Evolutionary conservation across 202 grass and related monocot genomes (phyloP), one percentile per base, ranked within the genome.

Genomic region (Panicum hallii): DNA sequence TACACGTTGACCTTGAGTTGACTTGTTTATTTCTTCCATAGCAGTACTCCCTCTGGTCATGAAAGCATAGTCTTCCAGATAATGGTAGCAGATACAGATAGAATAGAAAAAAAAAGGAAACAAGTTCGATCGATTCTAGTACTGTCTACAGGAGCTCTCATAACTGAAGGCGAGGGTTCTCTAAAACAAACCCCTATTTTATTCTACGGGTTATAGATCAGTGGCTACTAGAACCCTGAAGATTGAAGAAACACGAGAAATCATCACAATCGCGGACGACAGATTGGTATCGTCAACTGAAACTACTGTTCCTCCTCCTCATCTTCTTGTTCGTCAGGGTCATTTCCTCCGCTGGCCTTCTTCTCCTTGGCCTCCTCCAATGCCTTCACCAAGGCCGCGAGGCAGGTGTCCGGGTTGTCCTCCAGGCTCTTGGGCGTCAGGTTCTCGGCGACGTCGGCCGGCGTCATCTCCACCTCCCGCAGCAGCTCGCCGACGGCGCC

Each of bases 401-500:
- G 83, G 82, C 83, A 93, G 30, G 80, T 17, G 41, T 48, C 80
- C 1, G 71, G 55, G 20, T 71, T 53, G 46, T 81, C 62, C 11
- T 80, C 75, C 0, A 70, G n/a, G 74, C 66, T 78, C 75, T 93
- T 95, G 17, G 64, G 67, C 81, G 90, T 95, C 23, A 95, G 70
- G 15, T 82, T 74, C 84, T 95, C 93, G 5, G 88, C 93, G 47
- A 95, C 88, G 50, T 92, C 93, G 0, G 88, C 90, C 5, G 90
- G 81, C 23, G 89, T 86, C 20, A 93, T 75, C 2, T 90, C 65
- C 63, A 89, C 93, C 41, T 83, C 90, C 50, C 3, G 2, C 19
- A 93, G 73, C 49, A 93, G 54, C 23, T 40, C 40, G 11, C 16
- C 17, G 2, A 94, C 69, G 15, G 20, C 8, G 47, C 44, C 73